Conservation (phyloP, 495 filamentous ascomycete species). For the Penicillium nucicola region DNA sequence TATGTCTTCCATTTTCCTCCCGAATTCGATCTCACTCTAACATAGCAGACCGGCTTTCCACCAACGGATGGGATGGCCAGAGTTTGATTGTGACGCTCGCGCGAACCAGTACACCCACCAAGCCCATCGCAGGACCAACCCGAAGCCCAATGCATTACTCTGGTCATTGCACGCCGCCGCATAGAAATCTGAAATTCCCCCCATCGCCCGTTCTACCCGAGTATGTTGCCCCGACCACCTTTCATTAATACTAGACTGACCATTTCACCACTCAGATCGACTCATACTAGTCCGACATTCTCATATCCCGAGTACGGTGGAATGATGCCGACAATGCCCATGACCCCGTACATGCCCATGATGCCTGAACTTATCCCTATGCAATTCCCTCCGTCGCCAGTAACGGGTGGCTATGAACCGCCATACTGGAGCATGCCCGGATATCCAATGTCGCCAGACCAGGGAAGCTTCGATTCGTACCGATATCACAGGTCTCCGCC, state of each 20-base stretch:
- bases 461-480: neutral
- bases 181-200: constrained; percentile 30
- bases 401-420: constrained; percentile 29
- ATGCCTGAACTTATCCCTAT: constrained; percentile 27
- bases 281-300: constrained; percentile 24
- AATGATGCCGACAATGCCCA: constrained; percentile 25
- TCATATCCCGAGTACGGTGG: constrained; percentile 28
- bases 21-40: constrained; percentile 2
- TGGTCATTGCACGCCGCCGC: constrained; percentile 37
- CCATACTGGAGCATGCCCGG: constrained; percentile 30
- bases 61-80: constrained; percentile 46
- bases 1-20: constrained; percentile 17
- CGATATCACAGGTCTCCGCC: constrained; percentile 1
- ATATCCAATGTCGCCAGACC: constrained; percentile 29
- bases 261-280: constrained; percentile 18
- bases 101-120: constrained; percentile 41
- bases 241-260: neutral
- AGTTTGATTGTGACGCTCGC: constrained; percentile 44
- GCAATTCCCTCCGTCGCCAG: constrained; percentile 32
- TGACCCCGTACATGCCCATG: constrained; percentile 31
- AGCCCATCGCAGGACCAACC: constrained; percentile 44
- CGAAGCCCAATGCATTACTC: constrained; percentile 34
- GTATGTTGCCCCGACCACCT: constrained; percentile 20
- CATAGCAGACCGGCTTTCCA: constrained; percentile 37
- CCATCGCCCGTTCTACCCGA: constrained; percentile 39